Evolutionary conservation across 345 rosid genomes (phyloP).

Genomic region (Populus ilicifolia): DNA sequence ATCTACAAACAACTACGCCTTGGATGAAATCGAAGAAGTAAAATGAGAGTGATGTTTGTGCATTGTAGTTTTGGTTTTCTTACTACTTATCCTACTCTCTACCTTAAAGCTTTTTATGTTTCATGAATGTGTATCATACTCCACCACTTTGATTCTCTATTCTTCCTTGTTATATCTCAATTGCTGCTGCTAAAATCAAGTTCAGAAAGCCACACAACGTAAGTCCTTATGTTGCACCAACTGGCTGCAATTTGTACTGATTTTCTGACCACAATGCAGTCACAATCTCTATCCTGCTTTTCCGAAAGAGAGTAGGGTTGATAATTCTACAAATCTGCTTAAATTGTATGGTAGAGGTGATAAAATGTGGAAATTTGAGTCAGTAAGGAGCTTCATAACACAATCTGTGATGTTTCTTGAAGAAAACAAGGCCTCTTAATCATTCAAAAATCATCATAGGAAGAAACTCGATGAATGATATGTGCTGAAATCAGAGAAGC

Average conservation of each 20-base stretch:
- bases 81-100: slow-evolving; percentile 6
- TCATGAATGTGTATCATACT: slow-evolving; percentile 29
- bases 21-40: slow-evolving; percentile 82
- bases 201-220: background rate
- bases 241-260: background rate
- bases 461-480: background rate
- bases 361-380: background rate
- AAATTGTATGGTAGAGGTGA: background rate
- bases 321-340: too few relatives aligned
- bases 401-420: background rate
- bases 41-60: slow-evolving; percentile 31
- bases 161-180: background rate
- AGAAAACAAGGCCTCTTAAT: background rate
- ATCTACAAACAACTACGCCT: slow-evolving; percentile 89
- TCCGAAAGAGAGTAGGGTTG: background rate
- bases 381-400: background rate
- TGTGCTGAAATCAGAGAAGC: background rate
- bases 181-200: slow-evolving; percentile 5
- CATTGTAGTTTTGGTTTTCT: slow-evolving; percentile 22
- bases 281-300: background rate
- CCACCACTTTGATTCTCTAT: slow-evolving; percentile 9
- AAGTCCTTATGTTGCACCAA: background rate
- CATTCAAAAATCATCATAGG: background rate
- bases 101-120: slow-evolving; percentile 26
- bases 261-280: background rate